Evolutionary conservation across 352 stramenopile genomes (phyloP).

Genomic region (Elongisporangium undulatum): DNA sequence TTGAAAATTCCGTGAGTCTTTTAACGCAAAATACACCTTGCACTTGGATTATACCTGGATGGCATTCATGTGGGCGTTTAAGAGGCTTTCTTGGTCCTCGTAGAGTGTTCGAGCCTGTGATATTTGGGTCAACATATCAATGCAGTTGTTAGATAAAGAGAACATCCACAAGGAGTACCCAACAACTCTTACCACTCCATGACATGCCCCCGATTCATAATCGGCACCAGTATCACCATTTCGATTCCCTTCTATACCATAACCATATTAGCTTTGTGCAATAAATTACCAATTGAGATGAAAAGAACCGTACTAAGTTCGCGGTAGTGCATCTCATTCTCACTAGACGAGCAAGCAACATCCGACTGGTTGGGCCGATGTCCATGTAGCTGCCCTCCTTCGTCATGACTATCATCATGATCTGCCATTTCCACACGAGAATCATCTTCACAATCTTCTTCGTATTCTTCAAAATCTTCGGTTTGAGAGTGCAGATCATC

Average conservation of each 20-base stretch:
- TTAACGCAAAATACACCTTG: not conserved
- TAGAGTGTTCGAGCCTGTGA: constrained; percentile 88
- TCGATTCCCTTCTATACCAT: not conserved
- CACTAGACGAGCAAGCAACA: not conserved
- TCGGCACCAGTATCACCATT: not conserved
- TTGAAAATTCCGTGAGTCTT: not conserved
- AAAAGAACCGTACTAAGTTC: not conserved
- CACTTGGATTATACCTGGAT: constrained; percentile 70
- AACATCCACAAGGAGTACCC: not conserved
- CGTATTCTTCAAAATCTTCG: not conserved
- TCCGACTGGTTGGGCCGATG: not conserved
- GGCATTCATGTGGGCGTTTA: constrained; percentile 96
- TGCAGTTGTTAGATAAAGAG: not conserved
- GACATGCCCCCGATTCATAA: constrained; percentile 55
- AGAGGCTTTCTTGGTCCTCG: constrained; percentile 94
- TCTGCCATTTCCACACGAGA: not conserved
- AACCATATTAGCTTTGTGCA: not conserved
- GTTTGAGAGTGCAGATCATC: not conserved
- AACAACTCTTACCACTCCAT: constrained; percentile 44
- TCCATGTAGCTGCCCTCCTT: not conserved
- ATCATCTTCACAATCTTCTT: not conserved
- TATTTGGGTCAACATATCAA: not conserved
- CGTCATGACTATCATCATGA: not conserved
- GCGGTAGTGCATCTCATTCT: not conserved
- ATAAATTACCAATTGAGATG: not conserved